A percentile compares a stretch with the other conserved stretches of the same genome.
These are phyloP conservation scores for Avena insularis DNA, from an alignment of 176 grass and related monocot species.

Conservation along the genomic window DNA sequence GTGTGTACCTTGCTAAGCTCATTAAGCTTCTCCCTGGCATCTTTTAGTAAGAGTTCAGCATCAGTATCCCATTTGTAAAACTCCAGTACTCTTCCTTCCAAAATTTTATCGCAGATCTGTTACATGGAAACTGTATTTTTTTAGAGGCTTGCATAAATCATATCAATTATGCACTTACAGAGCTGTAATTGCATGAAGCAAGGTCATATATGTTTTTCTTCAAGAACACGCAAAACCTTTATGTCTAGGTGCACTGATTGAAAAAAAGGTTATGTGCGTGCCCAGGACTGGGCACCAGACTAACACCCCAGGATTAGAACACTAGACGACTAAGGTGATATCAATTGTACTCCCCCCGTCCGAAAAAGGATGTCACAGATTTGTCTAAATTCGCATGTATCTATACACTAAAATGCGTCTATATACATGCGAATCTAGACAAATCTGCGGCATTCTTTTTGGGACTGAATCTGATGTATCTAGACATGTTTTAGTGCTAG, in stretches of 20 bases:
- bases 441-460: no score
- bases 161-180: background rate
- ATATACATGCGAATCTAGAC: no score
- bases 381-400: no score
- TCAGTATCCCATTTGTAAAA: conserved; percentile 92
- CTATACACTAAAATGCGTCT: no score
- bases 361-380: no score
- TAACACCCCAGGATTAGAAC: background rate
- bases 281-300: background rate
- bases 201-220: background rate
- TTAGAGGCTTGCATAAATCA: conserved; percentile 38
- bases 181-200: background rate
- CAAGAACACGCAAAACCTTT: background rate
- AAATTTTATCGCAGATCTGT: conserved; percentile 73
- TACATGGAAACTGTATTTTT: conserved; percentile 29
- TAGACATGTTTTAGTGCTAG: no score
- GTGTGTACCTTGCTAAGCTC: conserved; percentile 74
- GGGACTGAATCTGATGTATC: no score
- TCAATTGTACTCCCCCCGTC: background rate
- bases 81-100: conserved; percentile 74
- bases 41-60: conserved; percentile 71
- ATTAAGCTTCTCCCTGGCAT: conserved; percentile 76
- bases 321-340: background rate
- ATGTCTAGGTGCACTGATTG: background rate
- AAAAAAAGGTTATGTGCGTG: background rate